Evolutionary conservation across 148 eudicot species (phyloP), one percentile per base, ranked within the genome.

Genomic region (Amaranthus hypochondriacus): DNA sequence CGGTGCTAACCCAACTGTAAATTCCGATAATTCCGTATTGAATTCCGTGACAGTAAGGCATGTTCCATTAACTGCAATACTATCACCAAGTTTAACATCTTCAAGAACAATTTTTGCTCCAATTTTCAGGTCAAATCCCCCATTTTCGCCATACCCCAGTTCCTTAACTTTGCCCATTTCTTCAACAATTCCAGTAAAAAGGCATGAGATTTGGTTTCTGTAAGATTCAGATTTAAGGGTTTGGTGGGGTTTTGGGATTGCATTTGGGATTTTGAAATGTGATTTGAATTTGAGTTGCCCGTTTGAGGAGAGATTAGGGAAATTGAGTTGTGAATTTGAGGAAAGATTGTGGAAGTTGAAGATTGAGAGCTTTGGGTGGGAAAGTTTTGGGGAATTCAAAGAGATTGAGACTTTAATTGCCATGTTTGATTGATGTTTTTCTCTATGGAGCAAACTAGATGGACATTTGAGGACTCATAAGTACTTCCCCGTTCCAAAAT

Each of bases 161-260:
- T 88, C 77, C 68, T 81, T 87, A 46, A 94, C 78, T 79, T 84
- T 65, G 21, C 98, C 98, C 83, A 91, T 85, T 77, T 91, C 98
- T 74, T 93, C 98, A 28, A 93, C 98, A 8, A 93, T 91, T 39
- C 98, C 98, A 4, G 98, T 91, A 81, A 94, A 91, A 56, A 94
- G 88, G 56, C 86, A 86, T 11, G 59, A 76, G 6, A 84, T 74
- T 62, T 79, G 76, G 48, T 76, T 74, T 21, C 5, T 65, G 6
- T 56, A 67, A 66, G 77, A 50, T 49, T 57, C 68, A 66, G 28
- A 39, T 62, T 53, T 83, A n/a, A 70, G 77, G 73, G 78, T 70
- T 75, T 71, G 73, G 77, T 78, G 68, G 73, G 74, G 63, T 44
- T 71, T 81, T 15, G 60, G 73, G 76, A 82, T 39, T 73, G 83